A percentile compares a stretch with the other conserved stretches of the same genome.
phyloP scores from a whole-genome alignment of 2,329 filamentous ascomycete genomes.

The Dothidotthia symphoricarpi region DNA sequence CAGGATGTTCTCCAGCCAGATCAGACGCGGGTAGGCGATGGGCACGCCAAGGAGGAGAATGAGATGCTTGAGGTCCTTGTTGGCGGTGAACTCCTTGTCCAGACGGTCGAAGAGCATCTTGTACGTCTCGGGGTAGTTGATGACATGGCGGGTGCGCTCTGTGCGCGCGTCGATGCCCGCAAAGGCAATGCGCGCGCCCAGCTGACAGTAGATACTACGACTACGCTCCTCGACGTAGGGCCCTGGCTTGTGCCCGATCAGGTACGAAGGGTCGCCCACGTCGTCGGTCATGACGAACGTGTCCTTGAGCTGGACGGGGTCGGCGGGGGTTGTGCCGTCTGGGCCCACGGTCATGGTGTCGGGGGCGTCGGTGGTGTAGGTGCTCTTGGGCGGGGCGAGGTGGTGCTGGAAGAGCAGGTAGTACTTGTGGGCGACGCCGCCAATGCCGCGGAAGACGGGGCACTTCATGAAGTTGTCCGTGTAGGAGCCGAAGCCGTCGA shows the following conservation, averaged over 20 bases:
- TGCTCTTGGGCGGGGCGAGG: constrained; percentile 77
- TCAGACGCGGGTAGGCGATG: constrained; percentile 70
- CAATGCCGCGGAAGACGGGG: constrained; percentile 64
- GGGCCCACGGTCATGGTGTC: constrained; percentile 50
- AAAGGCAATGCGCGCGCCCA: constrained; percentile 64
- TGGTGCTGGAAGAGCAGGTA: constrained; percentile 72
- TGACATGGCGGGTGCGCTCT: constrained; percentile 84
- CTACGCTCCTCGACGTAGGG: constrained; percentile 64
- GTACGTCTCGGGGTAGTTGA: constrained; percentile 76
- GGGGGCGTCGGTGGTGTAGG: constrained; percentile 74
- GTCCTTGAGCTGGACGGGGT: constrained; percentile 70
- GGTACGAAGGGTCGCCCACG: constrained; percentile 68
- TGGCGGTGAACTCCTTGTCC: constrained; percentile 51
- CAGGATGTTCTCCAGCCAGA: constrained; percentile 95
- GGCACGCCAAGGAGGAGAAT: constrained; percentile 67
- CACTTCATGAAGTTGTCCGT: constrained; percentile 67
- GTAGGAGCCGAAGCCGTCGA: constrained; percentile 66
- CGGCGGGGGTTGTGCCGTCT: constrained; percentile 56
- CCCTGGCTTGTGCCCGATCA: constrained; percentile 71
- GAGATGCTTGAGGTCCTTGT: constrained; percentile 61
- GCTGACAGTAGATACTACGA: constrained; percentile 61
- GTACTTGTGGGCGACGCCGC: constrained; percentile 59
- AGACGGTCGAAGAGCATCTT: constrained; percentile 59
- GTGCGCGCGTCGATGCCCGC: constrained; percentile 60
- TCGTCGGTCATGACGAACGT: constrained; percentile 66